Evolutionary conservation across 208 protist species (phyloP).

Genomic region (Crithidia sp.): DNA sequence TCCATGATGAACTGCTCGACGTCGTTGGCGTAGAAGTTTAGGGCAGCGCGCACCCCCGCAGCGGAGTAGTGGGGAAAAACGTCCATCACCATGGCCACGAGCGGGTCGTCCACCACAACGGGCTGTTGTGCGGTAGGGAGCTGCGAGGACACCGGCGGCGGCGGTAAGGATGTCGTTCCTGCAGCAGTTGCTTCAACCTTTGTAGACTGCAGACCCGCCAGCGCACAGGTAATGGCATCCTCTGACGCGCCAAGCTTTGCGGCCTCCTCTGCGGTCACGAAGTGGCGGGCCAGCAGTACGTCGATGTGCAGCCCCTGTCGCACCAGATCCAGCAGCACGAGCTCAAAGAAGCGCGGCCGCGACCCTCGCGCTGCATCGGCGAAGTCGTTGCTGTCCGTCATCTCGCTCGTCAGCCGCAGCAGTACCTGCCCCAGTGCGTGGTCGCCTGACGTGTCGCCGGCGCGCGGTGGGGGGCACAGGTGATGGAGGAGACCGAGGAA

Average conservation of each 20-base stretch:
- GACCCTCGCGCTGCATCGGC: slow-evolving; percentile 40
- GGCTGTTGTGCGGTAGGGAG: not conserved
- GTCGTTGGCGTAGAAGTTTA: slow-evolving; percentile 88
- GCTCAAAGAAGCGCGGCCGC: slow-evolving; percentile 76
- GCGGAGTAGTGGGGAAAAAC: slow-evolving; percentile 82
- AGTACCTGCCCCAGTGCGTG: slow-evolving; percentile 60
- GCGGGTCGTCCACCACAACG: slow-evolving; percentile 38
- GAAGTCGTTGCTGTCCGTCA: slow-evolving; percentile 84
- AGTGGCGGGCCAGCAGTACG: slow-evolving; percentile 53
- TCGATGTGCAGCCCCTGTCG: slow-evolving; percentile 81
- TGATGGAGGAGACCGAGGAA: slow-evolving; percentile 38
- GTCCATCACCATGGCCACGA: slow-evolving; percentile 78
- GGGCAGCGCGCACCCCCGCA: slow-evolving; percentile 54
- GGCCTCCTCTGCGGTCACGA: slow-evolving; percentile 65
- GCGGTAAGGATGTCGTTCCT: too few species aligned
- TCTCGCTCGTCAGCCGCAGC: slow-evolving; percentile 43
- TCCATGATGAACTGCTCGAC: slow-evolving; percentile 90
- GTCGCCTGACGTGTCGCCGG: slow-evolving; percentile 35
- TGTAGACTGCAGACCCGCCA: slow-evolving; percentile 36
- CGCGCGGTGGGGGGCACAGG: slow-evolving; percentile 35
- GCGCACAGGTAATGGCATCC: slow-evolving; percentile 46
- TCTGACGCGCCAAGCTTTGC: slow-evolving; percentile 77
- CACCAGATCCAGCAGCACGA: slow-evolving; percentile 79
- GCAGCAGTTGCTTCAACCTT: not conserved
- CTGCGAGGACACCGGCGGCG: too few species aligned